Evolutionary conservation across 2,329 filamentous ascomycete genomes (phyloP).

Genomic region (Thermothelomyces thermophilus): DNA sequence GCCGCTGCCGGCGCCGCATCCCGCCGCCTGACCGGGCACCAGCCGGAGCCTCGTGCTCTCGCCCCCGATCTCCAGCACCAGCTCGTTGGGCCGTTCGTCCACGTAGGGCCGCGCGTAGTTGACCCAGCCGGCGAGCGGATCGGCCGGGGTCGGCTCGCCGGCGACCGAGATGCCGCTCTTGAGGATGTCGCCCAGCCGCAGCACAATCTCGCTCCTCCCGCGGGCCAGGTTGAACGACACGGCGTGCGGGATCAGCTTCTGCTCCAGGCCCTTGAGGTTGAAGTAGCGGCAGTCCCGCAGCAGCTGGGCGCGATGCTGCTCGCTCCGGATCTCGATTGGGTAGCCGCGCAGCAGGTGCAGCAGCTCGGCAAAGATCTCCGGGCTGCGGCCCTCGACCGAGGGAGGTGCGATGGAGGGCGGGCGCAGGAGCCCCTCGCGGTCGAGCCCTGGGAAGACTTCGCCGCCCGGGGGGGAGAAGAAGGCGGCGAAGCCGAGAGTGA

Average conservation of each 20-base stretch:
- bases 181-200: constrained; percentile 80
- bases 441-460: constrained; percentile 80
- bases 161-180: constrained; percentile 72
- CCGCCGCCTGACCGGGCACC: no score
- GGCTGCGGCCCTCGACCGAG: constrained; percentile 69
- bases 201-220: constrained; percentile 64
- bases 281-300: constrained; percentile 87
- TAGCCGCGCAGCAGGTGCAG: constrained; percentile 80
- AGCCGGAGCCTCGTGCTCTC: constrained; percentile 57
- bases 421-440: constrained; percentile 69
- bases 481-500: constrained; percentile 80
- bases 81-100: constrained; percentile 65
- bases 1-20: not conserved
- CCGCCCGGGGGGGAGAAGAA: constrained; percentile 73
- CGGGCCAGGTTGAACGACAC: constrained; percentile 69
- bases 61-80: constrained; percentile 72
- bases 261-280: constrained; percentile 85
- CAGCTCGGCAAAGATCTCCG: constrained; percentile 78
- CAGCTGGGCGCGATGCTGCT: constrained; percentile 69
- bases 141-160: constrained; percentile 36
- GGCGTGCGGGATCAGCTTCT: constrained; percentile 71
- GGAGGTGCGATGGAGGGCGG: constrained; percentile 83
- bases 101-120: constrained; percentile 79
- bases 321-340: constrained; percentile 66
- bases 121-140: constrained; percentile 47